phyloP scores from a whole-genome alignment of 768 basidiomycete species.

The Kwoniella sp. region DNA sequence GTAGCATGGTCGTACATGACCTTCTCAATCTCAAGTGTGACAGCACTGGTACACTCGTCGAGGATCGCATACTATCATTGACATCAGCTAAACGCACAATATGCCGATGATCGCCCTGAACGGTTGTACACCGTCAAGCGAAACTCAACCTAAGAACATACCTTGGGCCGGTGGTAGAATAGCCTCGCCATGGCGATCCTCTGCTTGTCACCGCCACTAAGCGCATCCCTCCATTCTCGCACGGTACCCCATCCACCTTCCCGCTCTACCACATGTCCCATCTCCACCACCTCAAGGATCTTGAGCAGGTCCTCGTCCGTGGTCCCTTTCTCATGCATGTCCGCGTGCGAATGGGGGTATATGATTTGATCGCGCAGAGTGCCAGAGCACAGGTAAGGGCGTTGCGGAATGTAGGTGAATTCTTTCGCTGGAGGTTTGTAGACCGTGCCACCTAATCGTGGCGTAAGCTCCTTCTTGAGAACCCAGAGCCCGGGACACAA shows the following conservation, averaged over 20 bases:
- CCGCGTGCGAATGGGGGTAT: slow-evolving; percentile 77
- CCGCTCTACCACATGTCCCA: slow-evolving; percentile 78
- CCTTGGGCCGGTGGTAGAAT: slow-evolving; percentile 93
- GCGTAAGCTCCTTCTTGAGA: neutral
- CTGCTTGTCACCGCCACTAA: slow-evolving; percentile 94
- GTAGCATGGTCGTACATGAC: slow-evolving; percentile 93
- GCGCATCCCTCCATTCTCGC: slow-evolving; percentile 88
- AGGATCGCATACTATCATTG: slow-evolving; percentile 77
- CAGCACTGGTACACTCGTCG: slow-evolving; percentile 92
- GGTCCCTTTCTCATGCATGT: slow-evolving; percentile 74
- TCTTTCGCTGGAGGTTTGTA: slow-evolving; percentile 80
- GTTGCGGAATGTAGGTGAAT: slow-evolving; percentile 92
- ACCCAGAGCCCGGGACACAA: too few relatives aligned
- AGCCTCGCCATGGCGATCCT: slow-evolving; percentile 94
- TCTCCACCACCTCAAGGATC: slow-evolving; percentile 73
- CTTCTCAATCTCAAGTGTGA: slow-evolving; percentile 87
- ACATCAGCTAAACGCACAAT: neutral
- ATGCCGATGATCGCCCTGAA: too few relatives aligned
- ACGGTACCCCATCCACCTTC: slow-evolving; percentile 93
- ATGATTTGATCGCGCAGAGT: slow-evolving; percentile 94
- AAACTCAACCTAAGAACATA: too few relatives aligned
- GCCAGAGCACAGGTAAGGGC: slow-evolving; percentile 89
- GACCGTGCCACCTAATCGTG: slow-evolving; percentile 61
- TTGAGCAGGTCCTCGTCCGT: slow-evolving; percentile 69
- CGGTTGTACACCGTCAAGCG: too few relatives aligned